These are phyloP conservation scores for Colletotrichum salicis DNA, from an alignment of 2,329 filamentous ascomycete genomes.

Conservation along the genomic window DNA sequence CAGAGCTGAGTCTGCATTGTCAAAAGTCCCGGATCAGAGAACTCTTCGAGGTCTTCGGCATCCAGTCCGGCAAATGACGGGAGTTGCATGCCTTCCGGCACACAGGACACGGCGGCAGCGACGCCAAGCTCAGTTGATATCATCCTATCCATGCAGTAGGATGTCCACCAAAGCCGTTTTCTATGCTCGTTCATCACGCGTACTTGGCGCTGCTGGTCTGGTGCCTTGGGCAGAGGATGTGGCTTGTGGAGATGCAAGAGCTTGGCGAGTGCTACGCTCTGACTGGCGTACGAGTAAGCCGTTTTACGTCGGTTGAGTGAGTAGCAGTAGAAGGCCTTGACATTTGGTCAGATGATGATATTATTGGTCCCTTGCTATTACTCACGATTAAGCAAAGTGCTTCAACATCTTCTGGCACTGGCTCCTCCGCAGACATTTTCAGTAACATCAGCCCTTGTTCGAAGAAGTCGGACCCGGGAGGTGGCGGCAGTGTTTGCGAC, in stretches of 20 bases:
- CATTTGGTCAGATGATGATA: background rate
- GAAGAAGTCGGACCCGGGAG: slow-evolving; percentile 35
- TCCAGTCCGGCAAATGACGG: background rate
- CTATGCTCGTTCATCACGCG: slow-evolving; percentile 25
- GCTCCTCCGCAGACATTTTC: slow-evolving; percentile 31
- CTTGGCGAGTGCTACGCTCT: slow-evolving; percentile 30
- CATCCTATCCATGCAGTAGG: slow-evolving; percentile 35
- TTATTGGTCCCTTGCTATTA: rapidly evolving
- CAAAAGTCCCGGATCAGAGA: slow-evolving; percentile 29
- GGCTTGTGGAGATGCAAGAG: slow-evolving; percentile 27
- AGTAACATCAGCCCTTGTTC: slow-evolving; percentile 33
- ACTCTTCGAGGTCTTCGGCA: slow-evolving; percentile 5
- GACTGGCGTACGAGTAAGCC: slow-evolving; percentile 33
- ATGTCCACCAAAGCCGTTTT: slow-evolving; percentile 34
- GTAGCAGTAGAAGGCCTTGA: slow-evolving; percentile 34
- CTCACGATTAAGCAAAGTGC: slow-evolving; percentile 23
- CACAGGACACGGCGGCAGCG: slow-evolving; percentile 3
- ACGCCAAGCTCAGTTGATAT: slow-evolving; percentile 29
- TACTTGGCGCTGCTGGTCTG: background rate
- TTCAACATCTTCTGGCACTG: slow-evolving; percentile 24
- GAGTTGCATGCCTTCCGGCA: slow-evolving; percentile 11
- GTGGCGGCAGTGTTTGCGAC: background rate
- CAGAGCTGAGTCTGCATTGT: slow-evolving; percentile 17
- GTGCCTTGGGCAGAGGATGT: background rate
- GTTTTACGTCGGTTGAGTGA: slow-evolving; percentile 34